Evolutionary conservation across 108 stramenopile species (phyloP), one percentile per base, ranked within the genome.

Genomic region (Mediolabrus comicus): DNA sequence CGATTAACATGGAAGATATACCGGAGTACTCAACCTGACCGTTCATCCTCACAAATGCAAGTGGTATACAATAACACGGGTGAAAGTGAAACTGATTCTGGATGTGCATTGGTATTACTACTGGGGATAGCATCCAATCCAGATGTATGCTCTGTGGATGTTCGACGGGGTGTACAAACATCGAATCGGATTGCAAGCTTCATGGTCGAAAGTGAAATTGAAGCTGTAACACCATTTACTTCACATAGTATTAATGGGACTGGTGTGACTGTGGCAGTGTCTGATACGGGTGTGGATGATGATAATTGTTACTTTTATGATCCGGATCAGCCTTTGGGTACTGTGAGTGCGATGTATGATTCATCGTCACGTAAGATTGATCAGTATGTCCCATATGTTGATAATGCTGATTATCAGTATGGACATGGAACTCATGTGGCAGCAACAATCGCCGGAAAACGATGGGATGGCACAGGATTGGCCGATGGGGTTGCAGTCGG

Each of bases 251-350:
- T 85, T 22, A 56, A 72, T 59, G 84, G 84, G 19, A 46, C 27
- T n/a, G 81, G 74, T 0, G 81, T 78, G 53, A 34, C 71, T 6
- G 77, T 84, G 11, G 54, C 79, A 22, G 36, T 79, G 0, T 55
- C 56, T n/a, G 84, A 85, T 59, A 79, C 78, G 1, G 84, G 84
- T 14, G 53, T 79, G 0, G 78, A 82, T 55, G 8, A 55, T 52
- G 35, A 82, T 60, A 69, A 79, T 59, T 77, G 71, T 25, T 85
- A 82, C 68, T 81, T 85, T 61, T 62, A 53, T 38, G 80, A 84
- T 62, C 24, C 36, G 11, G 27, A 60, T 12, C 46, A 9, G 22
- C 0, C 22, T 24, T 49, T 24, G 46, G 46, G 22, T 49, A 8
- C n/a, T n/a, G n/a, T n/a, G n/a, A n/a, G n/a, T 66, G 17, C 2